Conservation (phyloP, 306 rosid species). For the Dryas alaskensis region DNA sequence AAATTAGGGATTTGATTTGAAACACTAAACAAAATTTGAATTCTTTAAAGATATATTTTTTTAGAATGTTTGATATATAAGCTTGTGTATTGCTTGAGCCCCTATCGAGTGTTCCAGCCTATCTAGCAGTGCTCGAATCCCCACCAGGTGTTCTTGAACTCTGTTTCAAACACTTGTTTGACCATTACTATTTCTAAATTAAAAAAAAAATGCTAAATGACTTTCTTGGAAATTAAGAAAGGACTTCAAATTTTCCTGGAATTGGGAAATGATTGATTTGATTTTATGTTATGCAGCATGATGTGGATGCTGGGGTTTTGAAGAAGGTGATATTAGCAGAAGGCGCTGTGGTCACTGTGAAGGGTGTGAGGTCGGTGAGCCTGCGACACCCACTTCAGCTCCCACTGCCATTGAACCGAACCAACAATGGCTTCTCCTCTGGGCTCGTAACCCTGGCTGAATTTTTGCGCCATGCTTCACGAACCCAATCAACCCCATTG, state of each 20-base stretch:
- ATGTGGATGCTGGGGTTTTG: slow-evolving; percentile 95
- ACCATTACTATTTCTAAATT: no score
- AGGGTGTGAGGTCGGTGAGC: slow-evolving; percentile 91
- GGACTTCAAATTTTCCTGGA: no score
- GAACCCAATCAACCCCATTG: slow-evolving; percentile 40
- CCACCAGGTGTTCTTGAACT: no score
- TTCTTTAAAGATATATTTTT: no score
- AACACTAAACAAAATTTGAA: no score
- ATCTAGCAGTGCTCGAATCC: no score
- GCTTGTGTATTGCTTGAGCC: no score
- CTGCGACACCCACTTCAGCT: slow-evolving; percentile 81
- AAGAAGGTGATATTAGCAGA: slow-evolving; percentile 90
- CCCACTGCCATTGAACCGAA: slow-evolving; percentile 67
- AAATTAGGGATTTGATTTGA: not conserved
- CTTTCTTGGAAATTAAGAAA: no score
- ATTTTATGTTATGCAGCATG: slow-evolving; percentile 64
- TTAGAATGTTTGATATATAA: no score
- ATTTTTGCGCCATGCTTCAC: slow-evolving; percentile 68
- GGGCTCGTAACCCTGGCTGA: slow-evolving; percentile 75
- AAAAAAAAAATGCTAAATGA: no score
- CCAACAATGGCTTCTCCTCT: slow-evolving; percentile 61
- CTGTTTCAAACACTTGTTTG: no score
- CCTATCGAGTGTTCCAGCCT: no score
- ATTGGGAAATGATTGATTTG: not conserved
- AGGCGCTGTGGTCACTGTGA: slow-evolving; percentile 94